These are phyloP conservation scores for Gastrolobium villosum DNA, from an alignment of 306 rosid species.

Conservation along the genomic window DNA sequence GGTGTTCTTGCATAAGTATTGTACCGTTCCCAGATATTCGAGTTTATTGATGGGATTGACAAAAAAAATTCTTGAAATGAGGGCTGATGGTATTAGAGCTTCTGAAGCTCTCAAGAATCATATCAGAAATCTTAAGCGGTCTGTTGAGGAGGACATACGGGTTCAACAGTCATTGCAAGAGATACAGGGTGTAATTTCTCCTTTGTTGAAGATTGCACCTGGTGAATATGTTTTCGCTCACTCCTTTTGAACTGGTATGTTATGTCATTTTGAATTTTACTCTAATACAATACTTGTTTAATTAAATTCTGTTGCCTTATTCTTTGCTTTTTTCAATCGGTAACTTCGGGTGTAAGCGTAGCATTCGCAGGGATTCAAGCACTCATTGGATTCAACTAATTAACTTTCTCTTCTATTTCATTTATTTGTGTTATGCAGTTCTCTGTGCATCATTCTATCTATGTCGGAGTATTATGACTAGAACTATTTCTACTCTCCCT, in stretches of 20 bases:
- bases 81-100: slow-evolving; percentile 70
- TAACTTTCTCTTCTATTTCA: slow-evolving; percentile 26
- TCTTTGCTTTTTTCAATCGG: slow-evolving; percentile 11
- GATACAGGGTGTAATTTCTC: slow-evolving; percentile 90
- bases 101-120: slow-evolving; percentile 60
- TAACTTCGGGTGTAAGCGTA: neutral
- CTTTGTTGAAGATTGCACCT: slow-evolving; percentile 81
- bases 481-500: slow-evolving; percentile 20
- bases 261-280: slow-evolving; percentile 13
- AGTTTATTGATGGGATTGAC: slow-evolving; percentile 76
- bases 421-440: slow-evolving; percentile 37
- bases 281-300: slow-evolving; percentile 14
- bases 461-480: slow-evolving; percentile 14
- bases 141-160: slow-evolving; percentile 77
- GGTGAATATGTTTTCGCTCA: slow-evolving; percentile 55
- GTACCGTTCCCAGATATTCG: slow-evolving; percentile 66
- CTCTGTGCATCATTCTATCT: slow-evolving; percentile 18
- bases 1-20: slow-evolving; percentile 72
- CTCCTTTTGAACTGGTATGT: slow-evolving; percentile 37
- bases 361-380: slow-evolving; percentile 11
- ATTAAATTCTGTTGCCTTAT: neutral
- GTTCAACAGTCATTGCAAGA: slow-evolving; percentile 77
- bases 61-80: slow-evolving; percentile 74
- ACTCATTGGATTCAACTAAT: slow-evolving; percentile 9
- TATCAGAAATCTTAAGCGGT: slow-evolving; percentile 76